A percentile compares a stretch with the other conserved stretches of the same genome.
phyloP scores from a whole-genome alignment of 345 rosid genomes.

The Bretschneidera sinensis region DNA sequence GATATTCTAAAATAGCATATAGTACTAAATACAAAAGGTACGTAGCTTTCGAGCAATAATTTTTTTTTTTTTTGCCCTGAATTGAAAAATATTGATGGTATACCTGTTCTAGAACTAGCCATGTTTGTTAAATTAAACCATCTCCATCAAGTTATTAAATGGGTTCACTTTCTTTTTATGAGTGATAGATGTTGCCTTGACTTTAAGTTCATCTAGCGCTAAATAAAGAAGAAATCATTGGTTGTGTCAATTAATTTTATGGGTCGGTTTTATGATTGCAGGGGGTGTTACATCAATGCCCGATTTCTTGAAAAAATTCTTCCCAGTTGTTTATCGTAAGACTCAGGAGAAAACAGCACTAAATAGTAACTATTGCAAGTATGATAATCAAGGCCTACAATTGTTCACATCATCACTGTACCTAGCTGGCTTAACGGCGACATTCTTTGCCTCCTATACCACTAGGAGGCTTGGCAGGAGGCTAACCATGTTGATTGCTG shows the following conservation, averaged over 20 bases:
- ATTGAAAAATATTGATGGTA: no score
- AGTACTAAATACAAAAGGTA: no score
- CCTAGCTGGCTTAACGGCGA: constrained; percentile 79
- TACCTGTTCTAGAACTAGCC: no score
- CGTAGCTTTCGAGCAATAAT: no score
- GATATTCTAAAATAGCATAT: no score
- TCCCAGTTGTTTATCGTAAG: constrained; percentile 57
- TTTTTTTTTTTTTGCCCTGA: no score
- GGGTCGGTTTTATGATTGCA: constrained; percentile 17
- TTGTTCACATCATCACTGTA: constrained; percentile 91
- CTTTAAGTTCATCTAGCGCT: no score
- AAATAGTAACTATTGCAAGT: constrained; percentile 77
- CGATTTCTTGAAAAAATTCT: constrained; percentile 68
- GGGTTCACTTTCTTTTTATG: no score
- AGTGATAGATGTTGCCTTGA: no score
- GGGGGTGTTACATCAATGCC: constrained; percentile 97
- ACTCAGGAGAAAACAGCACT: constrained; percentile 20
- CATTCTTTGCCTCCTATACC: constrained; percentile 93
- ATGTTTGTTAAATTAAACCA: no score
- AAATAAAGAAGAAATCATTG: no score
- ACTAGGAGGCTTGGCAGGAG: constrained; percentile 76
- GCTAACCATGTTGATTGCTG: constrained; percentile 88
- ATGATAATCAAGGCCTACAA: constrained; percentile 86
- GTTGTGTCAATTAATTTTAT: not conserved
- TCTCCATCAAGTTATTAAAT: no score